Conservation (phyloP, 768 basidiomycete species). For the Pholiota molesta region DNA sequence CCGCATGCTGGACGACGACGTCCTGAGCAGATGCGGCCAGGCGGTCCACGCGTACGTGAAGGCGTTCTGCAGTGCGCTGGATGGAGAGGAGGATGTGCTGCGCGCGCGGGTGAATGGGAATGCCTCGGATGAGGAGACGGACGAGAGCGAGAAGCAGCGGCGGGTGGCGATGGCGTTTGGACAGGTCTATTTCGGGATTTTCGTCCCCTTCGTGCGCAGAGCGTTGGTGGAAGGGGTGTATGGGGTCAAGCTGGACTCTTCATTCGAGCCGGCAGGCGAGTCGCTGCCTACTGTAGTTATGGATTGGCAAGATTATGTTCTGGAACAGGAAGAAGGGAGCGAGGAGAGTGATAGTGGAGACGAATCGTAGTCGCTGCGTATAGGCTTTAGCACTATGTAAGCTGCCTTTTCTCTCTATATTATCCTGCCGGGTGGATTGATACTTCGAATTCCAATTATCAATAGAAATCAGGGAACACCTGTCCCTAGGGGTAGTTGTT, state of each 20-base stretch:
- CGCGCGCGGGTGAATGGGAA: conserved; percentile 7
- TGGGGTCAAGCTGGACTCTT: conserved; percentile 37
- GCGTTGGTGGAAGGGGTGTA: conserved; percentile 81
- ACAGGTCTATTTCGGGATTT: conserved; percentile 57
- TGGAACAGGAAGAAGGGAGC: conserved; percentile 22
- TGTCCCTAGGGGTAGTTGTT: no score
- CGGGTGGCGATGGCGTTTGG: conserved; percentile 50
- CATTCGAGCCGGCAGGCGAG: conserved; percentile 23
- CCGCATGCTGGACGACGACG: conserved; percentile 47
- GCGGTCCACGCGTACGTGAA: conserved; percentile 50
- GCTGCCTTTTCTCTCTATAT: background rate
- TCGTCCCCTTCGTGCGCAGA: conserved; percentile 72
- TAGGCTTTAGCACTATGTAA: background rate
- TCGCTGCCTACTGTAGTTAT: conserved; percentile 26
- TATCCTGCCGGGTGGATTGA: background rate
- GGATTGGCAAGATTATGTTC: conserved; percentile 38
- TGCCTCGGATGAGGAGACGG: conserved; percentile 17
- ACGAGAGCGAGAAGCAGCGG: conserved; percentile 30
- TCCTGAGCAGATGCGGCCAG: conserved; percentile 48
- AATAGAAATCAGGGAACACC: no score
- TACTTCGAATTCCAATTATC: background rate
- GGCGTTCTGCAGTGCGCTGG: conserved; percentile 21
- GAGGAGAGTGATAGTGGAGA: conserved; percentile 17
- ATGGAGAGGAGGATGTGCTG: background rate
- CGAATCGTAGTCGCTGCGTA: conserved; percentile 8